Evolutionary conservation across 2,329 filamentous ascomycete genomes (phyloP).

Genomic region (Incumbomyces delicatus): DNA sequence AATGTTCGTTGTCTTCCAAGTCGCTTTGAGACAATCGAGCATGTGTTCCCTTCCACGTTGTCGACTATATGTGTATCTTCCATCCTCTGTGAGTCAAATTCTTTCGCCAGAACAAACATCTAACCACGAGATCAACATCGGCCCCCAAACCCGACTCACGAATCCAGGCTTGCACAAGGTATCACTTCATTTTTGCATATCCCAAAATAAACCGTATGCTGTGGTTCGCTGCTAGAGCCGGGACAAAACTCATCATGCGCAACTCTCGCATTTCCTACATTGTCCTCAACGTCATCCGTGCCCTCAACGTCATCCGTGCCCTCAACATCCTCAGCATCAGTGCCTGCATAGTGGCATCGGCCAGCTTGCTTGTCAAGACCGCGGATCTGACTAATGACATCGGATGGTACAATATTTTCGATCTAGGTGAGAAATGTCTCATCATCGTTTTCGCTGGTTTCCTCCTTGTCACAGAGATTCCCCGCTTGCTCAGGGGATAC

Average conservation of each 20-base stretch:
- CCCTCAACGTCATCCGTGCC: slow-evolving; percentile 5
- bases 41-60: too few species aligned
- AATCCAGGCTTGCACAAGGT: too few species aligned
- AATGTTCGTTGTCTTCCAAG: too few species aligned
- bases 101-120: too few species aligned
- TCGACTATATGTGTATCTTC: too few species aligned
- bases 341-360: slow-evolving; percentile 2
- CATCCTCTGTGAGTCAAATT: too few species aligned
- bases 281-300: slow-evolving; percentile 4
- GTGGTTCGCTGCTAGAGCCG: background rate
- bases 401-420: background rate
- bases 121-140: too few species aligned
- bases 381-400: slow-evolving; percentile 2
- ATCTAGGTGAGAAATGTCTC: slow-evolving; percentile 4
- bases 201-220: background rate
- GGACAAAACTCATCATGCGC: slow-evolving; percentile 4
- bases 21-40: too few species aligned
- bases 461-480: slow-evolving; percentile 2
- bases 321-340: slow-evolving; percentile 4
- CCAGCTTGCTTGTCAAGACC: slow-evolving; percentile 2
- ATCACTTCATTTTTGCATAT: too few species aligned
- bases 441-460: slow-evolving; percentile 1
- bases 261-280: slow-evolving; percentile 1
- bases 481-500: background rate
- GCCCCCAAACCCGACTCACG: too few species aligned